Evolutionary conservation across 345 rosid genomes (phyloP), one percentile per base, ranked within the genome.

Genomic region (Eucalyptus microcorys): DNA sequence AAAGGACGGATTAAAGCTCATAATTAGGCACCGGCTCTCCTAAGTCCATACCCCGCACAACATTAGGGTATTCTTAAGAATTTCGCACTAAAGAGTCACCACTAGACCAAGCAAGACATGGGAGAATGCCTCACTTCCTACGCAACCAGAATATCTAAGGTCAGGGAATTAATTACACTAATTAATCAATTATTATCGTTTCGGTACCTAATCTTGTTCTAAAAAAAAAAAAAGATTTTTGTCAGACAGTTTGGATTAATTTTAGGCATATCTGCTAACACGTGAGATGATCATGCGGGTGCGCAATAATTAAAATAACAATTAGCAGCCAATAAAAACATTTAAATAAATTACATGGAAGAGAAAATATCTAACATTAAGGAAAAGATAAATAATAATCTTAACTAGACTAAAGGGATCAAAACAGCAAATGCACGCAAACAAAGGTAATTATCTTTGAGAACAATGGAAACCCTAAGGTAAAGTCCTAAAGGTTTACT

Each of bases 131-230:
- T 50, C 22, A 0, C 22, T 50, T 50, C 55, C 4, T 7, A 52
- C 0, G 0, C 10, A 52, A 19, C 55, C 2, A 52, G 0, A 19
- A 4, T 4, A 52, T 52, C 4, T 52, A 52, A 0, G 0, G 4
- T 52, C 2, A 0, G 1, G 0, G 0, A 19, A 4, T 52, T 52
- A 0, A 52, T 52, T 7, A 52, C 0, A 19, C 0, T 19, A 19
- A 52, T 52, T 52, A 2, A 52, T 1, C 0, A 52, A 52, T 52
- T 52, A 52, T 0, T 52, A 1, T 0, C 8, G 0, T 52, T 52
- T 52, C 2, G 0, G 0, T 19, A 52, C 1, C 1, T 21, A 52
- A 21, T 52, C 2, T 52, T 52, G 2, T 52, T 52, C 5, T n/a
- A n/a, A n/a, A n/a, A n/a, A 52, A 52, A 19, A 52, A 0, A 19